phyloP scores from a whole-genome alignment of 768 basidiomycete genomes.

The Porphyrellus cyaneotinctus region DNA sequence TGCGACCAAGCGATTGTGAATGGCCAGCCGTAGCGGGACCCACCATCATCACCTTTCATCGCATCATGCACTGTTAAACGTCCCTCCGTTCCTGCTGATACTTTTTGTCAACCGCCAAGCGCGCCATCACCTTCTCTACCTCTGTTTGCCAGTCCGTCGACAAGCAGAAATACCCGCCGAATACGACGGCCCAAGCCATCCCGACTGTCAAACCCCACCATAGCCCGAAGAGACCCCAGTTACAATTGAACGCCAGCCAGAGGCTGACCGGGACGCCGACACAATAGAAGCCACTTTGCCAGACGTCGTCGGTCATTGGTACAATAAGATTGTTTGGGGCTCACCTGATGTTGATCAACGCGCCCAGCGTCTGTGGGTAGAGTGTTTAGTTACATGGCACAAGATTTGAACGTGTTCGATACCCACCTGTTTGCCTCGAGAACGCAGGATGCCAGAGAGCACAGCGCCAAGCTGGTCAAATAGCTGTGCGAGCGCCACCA shows the following conservation, averaged over 20 bases:
- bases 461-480: constrained; percentile 75
- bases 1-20: too few species aligned
- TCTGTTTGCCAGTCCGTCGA: constrained; percentile 67
- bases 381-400: neutral
- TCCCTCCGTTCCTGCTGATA: neutral
- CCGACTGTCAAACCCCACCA: constrained; percentile 79
- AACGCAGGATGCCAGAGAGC: constrained; percentile 74
- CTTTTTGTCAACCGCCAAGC: constrained; percentile 47
- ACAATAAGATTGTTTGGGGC: constrained; percentile 1
- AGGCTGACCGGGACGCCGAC: constrained; percentile 81
- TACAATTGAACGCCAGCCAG: constrained; percentile 63
- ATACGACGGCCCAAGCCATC: constrained; percentile 16
- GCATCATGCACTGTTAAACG: too few species aligned
- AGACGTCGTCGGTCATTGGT: neutral
- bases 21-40: too few species aligned
- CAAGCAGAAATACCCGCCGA: constrained; percentile 41
- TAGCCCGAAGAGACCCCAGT: constrained; percentile 66
- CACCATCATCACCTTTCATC: too few species aligned
- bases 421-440: constrained; percentile 70
- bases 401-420: neutral
- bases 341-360: constrained; percentile 72
- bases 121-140: constrained; percentile 54
- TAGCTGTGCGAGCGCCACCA: constrained; percentile 76
- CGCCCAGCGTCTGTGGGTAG: constrained; percentile 59
- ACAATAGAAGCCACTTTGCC: constrained; percentile 62